A percentile compares a stretch with the other conserved stretches of the same genome.
Conservation (phyloP, 345 rosid genomes). For the Lagerstroemia speciosa region DNA sequence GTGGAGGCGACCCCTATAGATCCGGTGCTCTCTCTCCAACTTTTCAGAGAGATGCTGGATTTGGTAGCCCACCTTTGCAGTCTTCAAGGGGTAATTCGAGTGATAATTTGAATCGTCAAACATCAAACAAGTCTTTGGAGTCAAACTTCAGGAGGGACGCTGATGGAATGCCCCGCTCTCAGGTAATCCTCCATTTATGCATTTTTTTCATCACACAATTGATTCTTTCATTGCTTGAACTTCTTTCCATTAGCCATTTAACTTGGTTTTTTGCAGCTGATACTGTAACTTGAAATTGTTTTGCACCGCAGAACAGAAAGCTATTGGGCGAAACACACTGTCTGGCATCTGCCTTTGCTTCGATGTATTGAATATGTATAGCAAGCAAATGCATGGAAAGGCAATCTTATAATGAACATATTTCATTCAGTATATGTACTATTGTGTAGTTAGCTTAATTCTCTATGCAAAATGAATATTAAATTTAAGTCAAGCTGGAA, state of each 20-base stretch:
- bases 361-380: not conserved
- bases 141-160: conserved; percentile 27
- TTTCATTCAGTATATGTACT: not conserved
- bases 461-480: not conserved
- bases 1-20: conserved; percentile 70
- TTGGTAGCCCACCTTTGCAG: conserved; percentile 55
- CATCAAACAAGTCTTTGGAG: conserved; percentile 31
- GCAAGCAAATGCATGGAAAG: not conserved
- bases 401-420: not conserved
- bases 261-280: not conserved
- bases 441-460: not conserved
- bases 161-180: conserved; percentile 37
- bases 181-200: conserved; percentile 28
- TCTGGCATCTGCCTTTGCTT: not conserved
- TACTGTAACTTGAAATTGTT: not conserved
- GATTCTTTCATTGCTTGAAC: not conserved
- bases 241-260: not conserved
- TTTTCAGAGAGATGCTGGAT: conserved; percentile 49
- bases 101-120: conserved; percentile 26
- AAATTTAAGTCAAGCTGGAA: not conserved
- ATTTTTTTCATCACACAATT: not conserved
- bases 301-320: not conserved
- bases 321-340: not conserved
- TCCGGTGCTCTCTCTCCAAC: conserved; percentile 60
- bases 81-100: conserved; percentile 30